A percentile compares a stretch with the other conserved stretches of the same genome.
phyloP scores from a whole-genome alignment of 2,329 filamentous ascomycete genomes.

The Fusarium lyarnte region DNA sequence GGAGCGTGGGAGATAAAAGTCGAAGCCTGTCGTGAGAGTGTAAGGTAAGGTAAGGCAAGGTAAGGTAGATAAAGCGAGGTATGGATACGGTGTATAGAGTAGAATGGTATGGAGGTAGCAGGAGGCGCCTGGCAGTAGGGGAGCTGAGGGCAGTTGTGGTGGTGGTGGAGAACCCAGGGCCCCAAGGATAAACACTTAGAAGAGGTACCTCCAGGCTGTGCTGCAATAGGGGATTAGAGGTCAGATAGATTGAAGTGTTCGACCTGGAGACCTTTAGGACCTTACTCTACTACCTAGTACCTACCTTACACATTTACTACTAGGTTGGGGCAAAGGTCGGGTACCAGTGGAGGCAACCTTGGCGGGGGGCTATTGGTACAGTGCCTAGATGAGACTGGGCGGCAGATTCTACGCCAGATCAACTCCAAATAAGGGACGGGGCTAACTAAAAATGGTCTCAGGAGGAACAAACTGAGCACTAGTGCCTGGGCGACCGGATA shows the following conservation, averaged over 20 bases:
- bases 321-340: constrained; percentile 29
- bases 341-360: constrained; percentile 21
- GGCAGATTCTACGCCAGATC: constrained; percentile 24
- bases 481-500: constrained; percentile 17
- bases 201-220: constrained; percentile 2
- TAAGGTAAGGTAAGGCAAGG: constrained; percentile 1
- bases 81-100: constrained; percentile 26
- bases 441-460: constrained; percentile 17
- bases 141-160: constrained; percentile 39
- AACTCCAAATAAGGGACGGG: constrained; percentile 13
- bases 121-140: constrained; percentile 40
- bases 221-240: constrained; percentile 29
- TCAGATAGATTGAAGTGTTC: background rate
- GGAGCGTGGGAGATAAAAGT: constrained; percentile 43
- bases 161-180: constrained; percentile 24
- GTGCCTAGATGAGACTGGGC: constrained; percentile 5
- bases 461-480: constrained; percentile 4
- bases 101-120: constrained; percentile 25
- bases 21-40: constrained; percentile 44
- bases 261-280: background rate
- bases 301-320: background rate
- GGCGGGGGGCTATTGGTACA: constrained; percentile 7
- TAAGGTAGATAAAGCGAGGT: constrained; percentile 21
- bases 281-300: background rate
- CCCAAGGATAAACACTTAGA: constrained; percentile 8